A percentile compares a stretch with the other conserved stretches of the same genome.
These are phyloP conservation scores for Collybia sp. DNA, from an alignment of 768 basidiomycete species.

Conservation along the genomic window DNA sequence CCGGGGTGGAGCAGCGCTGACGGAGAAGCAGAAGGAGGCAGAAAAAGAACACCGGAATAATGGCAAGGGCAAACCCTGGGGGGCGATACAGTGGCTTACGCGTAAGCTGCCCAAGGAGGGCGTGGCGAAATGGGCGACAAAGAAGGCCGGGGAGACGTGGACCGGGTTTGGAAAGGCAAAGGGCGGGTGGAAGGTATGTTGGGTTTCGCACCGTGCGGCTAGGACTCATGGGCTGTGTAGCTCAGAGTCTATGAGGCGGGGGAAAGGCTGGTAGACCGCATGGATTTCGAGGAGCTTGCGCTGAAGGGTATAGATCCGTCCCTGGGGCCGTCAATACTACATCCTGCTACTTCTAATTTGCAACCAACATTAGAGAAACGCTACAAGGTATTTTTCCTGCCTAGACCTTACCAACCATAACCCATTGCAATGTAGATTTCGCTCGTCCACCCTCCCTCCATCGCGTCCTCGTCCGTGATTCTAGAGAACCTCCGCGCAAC, in stretches of 20 bases:
- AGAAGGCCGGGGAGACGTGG: constrained; percentile 58
- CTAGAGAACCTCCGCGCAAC: constrained; percentile 46
- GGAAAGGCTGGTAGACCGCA: constrained; percentile 61
- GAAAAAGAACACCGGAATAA: constrained; percentile 9
- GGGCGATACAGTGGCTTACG: constrained; percentile 7
- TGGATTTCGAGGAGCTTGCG: constrained; percentile 80
- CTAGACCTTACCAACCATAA: neutral
- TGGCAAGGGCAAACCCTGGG: neutral
- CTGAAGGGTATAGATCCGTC: constrained; percentile 71
- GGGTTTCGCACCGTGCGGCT: constrained; percentile 2
- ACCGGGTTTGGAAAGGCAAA: constrained; percentile 63
- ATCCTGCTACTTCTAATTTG: constrained; percentile 10
- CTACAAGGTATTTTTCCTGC: no score
- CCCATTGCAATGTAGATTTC: constrained; percentile 46
- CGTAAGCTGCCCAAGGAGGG: constrained; percentile 37
- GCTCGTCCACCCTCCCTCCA: constrained; percentile 53
- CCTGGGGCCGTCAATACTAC: constrained; percentile 47
- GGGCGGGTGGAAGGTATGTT: constrained; percentile 69
- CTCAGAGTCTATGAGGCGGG: constrained; percentile 56
- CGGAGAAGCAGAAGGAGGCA: constrained; percentile 17
- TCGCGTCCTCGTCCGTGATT: constrained; percentile 26
- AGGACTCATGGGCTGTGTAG: constrained; percentile 27
- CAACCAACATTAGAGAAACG: no score
- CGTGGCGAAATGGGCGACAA: constrained; percentile 40
- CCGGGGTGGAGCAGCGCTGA: constrained; percentile 10